Conservation (phyloP, 2,329 filamentous ascomycete species). For the Cercospora berteroae region DNA sequence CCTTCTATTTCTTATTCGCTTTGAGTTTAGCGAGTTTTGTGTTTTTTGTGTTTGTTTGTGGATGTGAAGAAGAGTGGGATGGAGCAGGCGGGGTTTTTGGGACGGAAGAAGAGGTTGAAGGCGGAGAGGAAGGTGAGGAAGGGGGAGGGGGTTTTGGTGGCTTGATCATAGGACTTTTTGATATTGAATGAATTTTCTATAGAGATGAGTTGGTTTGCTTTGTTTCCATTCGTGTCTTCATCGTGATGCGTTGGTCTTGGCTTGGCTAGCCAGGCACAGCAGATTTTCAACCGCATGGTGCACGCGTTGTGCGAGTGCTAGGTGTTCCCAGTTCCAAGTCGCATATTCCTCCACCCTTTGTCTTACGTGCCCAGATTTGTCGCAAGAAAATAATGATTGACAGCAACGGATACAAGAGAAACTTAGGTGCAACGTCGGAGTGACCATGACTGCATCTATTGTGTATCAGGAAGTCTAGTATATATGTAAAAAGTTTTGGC, state of each 20-base stretch:
- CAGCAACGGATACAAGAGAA: neutral
- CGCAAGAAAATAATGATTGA: neutral
- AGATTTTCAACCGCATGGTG: neutral
- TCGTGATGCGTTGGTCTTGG: neutral
- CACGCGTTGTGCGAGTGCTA: neutral
- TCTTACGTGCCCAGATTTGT: neutral
- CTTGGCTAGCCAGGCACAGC: neutral
- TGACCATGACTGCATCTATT: neutral
- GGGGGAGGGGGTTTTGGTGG: neutral
- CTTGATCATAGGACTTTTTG: too few species aligned
- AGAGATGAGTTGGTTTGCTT: too few species aligned
- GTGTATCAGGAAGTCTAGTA: neutral
- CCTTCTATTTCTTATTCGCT: conserved; percentile 66
- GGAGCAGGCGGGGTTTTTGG: conserved; percentile 59
- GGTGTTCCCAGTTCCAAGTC: neutral
- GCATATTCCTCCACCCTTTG: neutral
- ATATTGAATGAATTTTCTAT: too few species aligned
- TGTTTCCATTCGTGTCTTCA: too few species aligned
- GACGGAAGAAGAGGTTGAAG: conserved; percentile 32
- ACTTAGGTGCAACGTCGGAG: neutral
- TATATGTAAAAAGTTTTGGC: neutral
- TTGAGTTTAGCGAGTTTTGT: conserved; percentile 56
- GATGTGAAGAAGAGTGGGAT: conserved; percentile 60
- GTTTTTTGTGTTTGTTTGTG: conserved; percentile 56
- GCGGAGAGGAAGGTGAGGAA: conserved; percentile 21